Conservation (phyloP, 2,329 filamentous ascomycete species). For the Pseudogymnoascus sp. region DNA sequence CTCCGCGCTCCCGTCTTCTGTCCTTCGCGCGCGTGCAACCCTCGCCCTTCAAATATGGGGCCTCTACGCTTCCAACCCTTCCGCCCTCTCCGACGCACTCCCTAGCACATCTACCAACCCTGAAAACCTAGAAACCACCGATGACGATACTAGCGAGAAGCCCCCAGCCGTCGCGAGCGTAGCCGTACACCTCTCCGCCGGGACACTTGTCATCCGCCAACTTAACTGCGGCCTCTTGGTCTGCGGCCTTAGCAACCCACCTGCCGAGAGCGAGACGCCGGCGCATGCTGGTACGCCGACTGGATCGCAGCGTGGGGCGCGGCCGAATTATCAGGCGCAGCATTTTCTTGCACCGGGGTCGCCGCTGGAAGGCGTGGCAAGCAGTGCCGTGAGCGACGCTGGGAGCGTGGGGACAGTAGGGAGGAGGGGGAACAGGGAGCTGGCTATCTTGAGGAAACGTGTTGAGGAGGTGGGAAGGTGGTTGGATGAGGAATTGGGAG, state of each 20-base stretch:
- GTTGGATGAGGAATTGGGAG: slow-evolving; percentile 53
- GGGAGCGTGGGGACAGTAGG: slow-evolving; percentile 30
- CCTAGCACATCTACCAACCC: slow-evolving; percentile 22
- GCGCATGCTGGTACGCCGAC: background rate
- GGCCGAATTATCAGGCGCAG: background rate
- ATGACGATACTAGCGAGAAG: slow-evolving; percentile 19
- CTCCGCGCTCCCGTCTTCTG: slow-evolving; percentile 46
- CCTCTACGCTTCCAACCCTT: slow-evolving; percentile 43
- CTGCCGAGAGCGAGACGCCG: background rate
- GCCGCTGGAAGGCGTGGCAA: slow-evolving; percentile 20
- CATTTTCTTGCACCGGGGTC: slow-evolving; percentile 17
- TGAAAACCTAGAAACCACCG: slow-evolving; percentile 20
- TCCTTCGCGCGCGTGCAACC: slow-evolving; percentile 56
- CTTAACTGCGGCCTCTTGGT: slow-evolving; percentile 55
- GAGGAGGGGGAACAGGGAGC: slow-evolving; percentile 34
- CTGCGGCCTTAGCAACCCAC: slow-evolving; percentile 48
- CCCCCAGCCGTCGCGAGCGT: slow-evolving; percentile 21
- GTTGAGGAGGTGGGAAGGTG: slow-evolving; percentile 53
- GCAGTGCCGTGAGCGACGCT: slow-evolving; percentile 27
- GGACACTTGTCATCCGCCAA: slow-evolving; percentile 49
- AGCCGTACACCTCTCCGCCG: slow-evolving; percentile 48
- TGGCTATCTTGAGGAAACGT: slow-evolving; percentile 47
- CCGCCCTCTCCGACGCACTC: slow-evolving; percentile 37
- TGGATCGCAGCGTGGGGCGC: background rate
- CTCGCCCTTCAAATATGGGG: slow-evolving; percentile 56